Conservation (phyloP, 371 early-diverging fungal species). For the Nematocida ausubeli region DNA sequence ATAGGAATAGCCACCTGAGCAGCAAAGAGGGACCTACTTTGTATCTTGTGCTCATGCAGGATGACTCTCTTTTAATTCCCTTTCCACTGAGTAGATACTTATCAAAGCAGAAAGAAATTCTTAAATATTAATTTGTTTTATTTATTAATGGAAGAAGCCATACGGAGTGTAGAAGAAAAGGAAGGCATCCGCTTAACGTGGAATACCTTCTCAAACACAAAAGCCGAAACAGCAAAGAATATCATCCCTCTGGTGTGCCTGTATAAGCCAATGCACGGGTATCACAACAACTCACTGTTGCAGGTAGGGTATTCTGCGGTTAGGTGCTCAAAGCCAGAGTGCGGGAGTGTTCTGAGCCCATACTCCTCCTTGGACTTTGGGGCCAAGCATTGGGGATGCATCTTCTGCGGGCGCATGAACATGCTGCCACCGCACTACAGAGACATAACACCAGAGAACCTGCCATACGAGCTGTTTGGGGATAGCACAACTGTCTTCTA, state of each 20-base stretch:
- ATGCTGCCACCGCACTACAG: constrained; percentile 93
- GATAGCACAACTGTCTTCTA: constrained; percentile 94
- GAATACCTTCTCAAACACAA: constrained; percentile 92
- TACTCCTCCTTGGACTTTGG: constrained; percentile 89
- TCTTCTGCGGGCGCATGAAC: constrained; percentile 92
- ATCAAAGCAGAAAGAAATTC: not conserved
- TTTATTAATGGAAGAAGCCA: constrained; percentile 66
- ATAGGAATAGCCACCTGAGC: not conserved
- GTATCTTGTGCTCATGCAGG: not conserved
- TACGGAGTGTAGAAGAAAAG: constrained; percentile 67
- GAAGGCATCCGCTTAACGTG: constrained; percentile 79
- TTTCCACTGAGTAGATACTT: not conserved
- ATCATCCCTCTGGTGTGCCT: constrained; percentile 89
- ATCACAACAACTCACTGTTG: constrained; percentile 73
- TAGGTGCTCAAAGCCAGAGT: constrained; percentile 31
- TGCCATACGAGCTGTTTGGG: constrained; percentile 88
- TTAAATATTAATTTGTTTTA: constrained; percentile 51
- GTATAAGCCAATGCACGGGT: constrained; percentile 78
- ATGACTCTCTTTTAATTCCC: not conserved
- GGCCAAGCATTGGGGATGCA: constrained; percentile 92
- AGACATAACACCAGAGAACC: constrained; percentile 83
- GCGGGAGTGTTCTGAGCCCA: constrained; percentile 82
- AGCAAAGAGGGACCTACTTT: not conserved
- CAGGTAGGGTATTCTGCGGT: constrained; percentile 36
- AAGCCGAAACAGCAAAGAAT: constrained; percentile 81